phyloP scores from a whole-genome alignment of 108 stramenopile species.

The Chaetoceros tenuissimus region DNA sequence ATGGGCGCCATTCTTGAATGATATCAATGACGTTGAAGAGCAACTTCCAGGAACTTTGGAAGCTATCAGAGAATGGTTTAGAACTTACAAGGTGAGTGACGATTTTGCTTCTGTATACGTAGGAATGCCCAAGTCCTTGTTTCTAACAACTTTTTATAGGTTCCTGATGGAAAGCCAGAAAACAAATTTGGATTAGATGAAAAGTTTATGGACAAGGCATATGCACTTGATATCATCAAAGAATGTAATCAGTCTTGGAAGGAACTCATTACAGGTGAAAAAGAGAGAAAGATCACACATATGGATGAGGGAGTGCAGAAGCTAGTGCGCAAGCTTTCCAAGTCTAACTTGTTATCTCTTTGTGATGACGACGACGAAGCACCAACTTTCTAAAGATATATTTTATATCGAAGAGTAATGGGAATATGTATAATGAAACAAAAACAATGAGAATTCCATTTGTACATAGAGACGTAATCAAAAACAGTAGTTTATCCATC shows the following conservation, averaged over 20 bases:
- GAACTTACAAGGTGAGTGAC: conserved; percentile 99
- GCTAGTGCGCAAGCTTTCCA: conserved; percentile 78
- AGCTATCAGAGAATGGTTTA: conserved; percentile 95
- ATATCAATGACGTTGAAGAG: conserved; percentile 92
- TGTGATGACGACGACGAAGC: conserved; percentile 64
- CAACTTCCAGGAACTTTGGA: conserved; percentile 85
- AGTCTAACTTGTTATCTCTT: conserved; percentile 54
- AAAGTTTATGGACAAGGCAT: conserved; percentile 85
- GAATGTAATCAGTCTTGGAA: conserved; percentile 86
- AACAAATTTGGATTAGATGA: conserved; percentile 93
- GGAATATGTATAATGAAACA: no score
- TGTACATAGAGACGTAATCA: no score
- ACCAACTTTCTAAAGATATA: conserved; percentile 11
- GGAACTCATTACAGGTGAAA: conserved; percentile 81
- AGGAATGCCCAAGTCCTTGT: no score
- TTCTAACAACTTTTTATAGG: no score
- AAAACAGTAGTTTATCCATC: no score
- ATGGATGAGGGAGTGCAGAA: conserved; percentile 53
- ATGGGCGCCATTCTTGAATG: conserved; percentile 92
- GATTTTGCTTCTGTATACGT: no score
- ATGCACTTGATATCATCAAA: conserved; percentile 82
- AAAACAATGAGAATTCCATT: no score
- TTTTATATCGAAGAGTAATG: no score
- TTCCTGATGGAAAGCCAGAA: conserved; percentile 96
- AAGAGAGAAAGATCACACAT: conserved; percentile 40